Evolutionary conservation across 352 stramenopile genomes (phyloP).

Genomic region (Pseudoperonospora humuli): DNA sequence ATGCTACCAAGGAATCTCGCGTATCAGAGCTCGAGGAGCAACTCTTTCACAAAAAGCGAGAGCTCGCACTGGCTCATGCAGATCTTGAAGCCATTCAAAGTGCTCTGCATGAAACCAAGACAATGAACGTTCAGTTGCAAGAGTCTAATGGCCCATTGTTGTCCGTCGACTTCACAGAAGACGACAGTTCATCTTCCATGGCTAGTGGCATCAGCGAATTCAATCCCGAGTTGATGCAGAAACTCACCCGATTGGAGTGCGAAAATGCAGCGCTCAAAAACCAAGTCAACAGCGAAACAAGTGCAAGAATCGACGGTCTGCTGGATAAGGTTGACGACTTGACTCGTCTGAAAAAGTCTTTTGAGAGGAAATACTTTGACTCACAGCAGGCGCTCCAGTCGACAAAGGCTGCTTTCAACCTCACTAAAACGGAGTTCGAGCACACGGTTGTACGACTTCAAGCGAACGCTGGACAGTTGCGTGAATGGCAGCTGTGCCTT

Average conservation of each 20-base stretch:
- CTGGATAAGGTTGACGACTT: conserved; percentile 52
- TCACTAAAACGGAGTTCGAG: conserved; percentile 8
- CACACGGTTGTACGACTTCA: conserved; percentile 6
- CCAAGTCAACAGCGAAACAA: conserved; percentile 45
- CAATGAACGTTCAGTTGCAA: conserved; percentile 48
- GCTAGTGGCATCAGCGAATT: conserved; percentile 44
- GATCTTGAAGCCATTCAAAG: conserved; percentile 27
- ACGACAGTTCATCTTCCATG: conserved; percentile 1
- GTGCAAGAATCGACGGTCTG: conserved; percentile 44
- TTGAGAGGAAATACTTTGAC: conserved; percentile 64
- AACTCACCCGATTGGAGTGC: conserved; percentile 42
- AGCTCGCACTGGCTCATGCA: conserved; percentile 15
- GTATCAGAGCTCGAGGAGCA: conserved; percentile 45
- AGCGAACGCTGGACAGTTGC: conserved; percentile 3
- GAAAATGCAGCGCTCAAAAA: conserved; percentile 49
- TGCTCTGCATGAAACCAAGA: conserved; percentile 31
- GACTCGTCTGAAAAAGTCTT: conserved; percentile 56
- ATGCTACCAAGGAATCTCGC: conserved; percentile 56
- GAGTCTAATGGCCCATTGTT: conserved; percentile 22
- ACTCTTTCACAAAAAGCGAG: conserved; percentile 24
- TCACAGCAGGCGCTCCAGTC: conserved; percentile 27
- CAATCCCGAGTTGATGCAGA: conserved; percentile 63
- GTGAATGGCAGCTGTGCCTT: conserved; percentile 5
- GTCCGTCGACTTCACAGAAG: neutral
- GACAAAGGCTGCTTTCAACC: conserved; percentile 17